These are phyloP conservation scores for Stylosanthes scabra DNA, from an alignment of 331 rosid genomes.

Conservation along the genomic window DNA sequence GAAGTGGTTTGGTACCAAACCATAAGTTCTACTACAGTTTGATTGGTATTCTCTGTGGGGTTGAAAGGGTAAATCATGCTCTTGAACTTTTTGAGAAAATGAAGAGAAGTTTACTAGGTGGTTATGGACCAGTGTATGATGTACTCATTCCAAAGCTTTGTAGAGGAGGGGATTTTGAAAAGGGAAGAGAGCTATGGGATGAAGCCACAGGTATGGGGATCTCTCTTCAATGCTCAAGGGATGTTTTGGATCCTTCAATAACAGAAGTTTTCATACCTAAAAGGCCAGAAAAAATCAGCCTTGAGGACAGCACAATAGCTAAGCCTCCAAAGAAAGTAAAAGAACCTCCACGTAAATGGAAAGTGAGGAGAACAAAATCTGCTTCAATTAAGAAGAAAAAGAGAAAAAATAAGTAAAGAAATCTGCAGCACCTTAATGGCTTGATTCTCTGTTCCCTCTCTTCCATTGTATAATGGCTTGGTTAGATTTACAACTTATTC, in stretches of 20 bases:
- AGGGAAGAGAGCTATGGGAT: conserved; percentile 82
- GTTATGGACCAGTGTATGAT: conserved; percentile 84
- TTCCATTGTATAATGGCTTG: conserved; percentile 21
- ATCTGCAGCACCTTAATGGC: conserved; percentile 31
- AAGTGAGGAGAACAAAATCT: conserved; percentile 37
- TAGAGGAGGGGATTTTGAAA: conserved; percentile 73
- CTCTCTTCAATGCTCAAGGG: conserved; percentile 61
- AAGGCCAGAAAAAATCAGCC: conserved; percentile 47
- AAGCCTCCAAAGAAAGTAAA: conserved; percentile 39
- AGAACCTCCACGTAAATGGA: conserved; percentile 42
- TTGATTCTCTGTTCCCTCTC: conserved; percentile 23
- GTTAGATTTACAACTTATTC: conserved; percentile 4
- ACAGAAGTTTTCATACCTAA: conserved; percentile 70
- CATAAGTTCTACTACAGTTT: conserved; percentile 77
- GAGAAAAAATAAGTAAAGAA: conserved; percentile 28
- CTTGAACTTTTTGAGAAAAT: conserved; percentile 76
- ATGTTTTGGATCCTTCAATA: conserved; percentile 78
- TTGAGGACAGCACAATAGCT: conserved; percentile 37
- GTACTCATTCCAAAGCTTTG: conserved; percentile 84
- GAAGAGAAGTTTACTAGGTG: conserved; percentile 72
- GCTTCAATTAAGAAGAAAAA: conserved; percentile 42
- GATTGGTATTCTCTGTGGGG: conserved; percentile 81
- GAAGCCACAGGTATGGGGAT: conserved; percentile 70
- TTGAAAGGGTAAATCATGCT: conserved; percentile 73
- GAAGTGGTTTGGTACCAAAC: conserved; percentile 61